Percentiles rank a stretch among this genome's conserved stretches.
Evolutionary conservation across 2,329 filamentous ascomycete species (phyloP).

Genomic region (Alternaria ventricosa): DNA sequence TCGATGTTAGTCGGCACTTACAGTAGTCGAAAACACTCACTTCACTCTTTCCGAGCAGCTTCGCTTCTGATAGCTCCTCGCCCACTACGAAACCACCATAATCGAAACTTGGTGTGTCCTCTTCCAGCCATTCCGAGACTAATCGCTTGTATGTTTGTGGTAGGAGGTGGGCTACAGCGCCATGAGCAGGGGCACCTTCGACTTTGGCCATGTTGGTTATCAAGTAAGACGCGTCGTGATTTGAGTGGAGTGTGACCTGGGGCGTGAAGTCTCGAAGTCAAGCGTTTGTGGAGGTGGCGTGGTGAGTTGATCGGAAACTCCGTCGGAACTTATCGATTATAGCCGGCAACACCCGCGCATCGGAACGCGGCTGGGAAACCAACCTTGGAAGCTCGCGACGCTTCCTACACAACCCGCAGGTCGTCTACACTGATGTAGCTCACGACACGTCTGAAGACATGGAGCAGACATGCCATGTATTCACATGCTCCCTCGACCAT

Average conservation of each 20-base stretch:
- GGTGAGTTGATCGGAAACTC: constrained; percentile 12
- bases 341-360: constrained; percentile 27
- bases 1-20: background rate
- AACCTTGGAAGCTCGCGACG: background rate
- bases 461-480: background rate
- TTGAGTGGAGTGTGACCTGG: background rate
- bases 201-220: constrained; percentile 18
- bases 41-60: constrained; percentile 64
- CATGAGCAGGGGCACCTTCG: constrained; percentile 64
- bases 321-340: constrained; percentile 11
- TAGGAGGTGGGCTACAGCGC: constrained; percentile 74
- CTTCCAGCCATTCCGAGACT: constrained; percentile 85
- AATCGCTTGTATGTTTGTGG: constrained; percentile 83
- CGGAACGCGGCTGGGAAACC: background rate
- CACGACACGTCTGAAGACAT: background rate
- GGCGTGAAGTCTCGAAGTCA: background rate
- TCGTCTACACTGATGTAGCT: background rate
- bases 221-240: background rate
- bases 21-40: constrained; percentile 38
- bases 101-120: constrained; percentile 96
- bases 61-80: constrained; percentile 59
- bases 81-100: constrained; percentile 98
- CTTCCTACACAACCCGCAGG: background rate
- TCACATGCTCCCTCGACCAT: background rate
- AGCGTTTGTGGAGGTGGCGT: background rate